Evolutionary conservation across 2,329 filamentous ascomycete species (phyloP).

Genomic region (Venturia oleaginea): DNA sequence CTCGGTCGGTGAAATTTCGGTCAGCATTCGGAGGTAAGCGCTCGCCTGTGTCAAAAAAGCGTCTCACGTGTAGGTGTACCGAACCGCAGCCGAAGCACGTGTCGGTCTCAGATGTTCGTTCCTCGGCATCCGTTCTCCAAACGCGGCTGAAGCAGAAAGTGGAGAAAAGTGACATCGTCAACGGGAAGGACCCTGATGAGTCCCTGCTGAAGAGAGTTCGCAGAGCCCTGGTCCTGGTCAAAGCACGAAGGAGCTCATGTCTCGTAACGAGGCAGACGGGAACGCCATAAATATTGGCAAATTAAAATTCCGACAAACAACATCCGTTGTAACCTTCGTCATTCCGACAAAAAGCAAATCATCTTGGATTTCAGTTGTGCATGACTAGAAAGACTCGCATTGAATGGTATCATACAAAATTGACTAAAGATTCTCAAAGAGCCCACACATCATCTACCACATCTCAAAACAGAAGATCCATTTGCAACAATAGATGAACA

Average conservation of each 20-base stretch:
- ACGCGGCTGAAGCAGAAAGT: too few relatives aligned
- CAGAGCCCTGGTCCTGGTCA: too few relatives aligned
- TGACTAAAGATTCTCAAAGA: background rate
- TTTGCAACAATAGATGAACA: background rate
- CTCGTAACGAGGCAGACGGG: background rate
- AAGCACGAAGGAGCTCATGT: background rate
- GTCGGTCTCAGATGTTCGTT: too few relatives aligned
- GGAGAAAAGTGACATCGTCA: too few relatives aligned
- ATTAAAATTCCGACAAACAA: background rate
- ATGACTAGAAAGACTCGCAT: background rate
- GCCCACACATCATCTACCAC: background rate
- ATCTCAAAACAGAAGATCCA: slow-evolving; percentile 1
- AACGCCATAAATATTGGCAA: background rate
- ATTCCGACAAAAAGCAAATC: background rate
- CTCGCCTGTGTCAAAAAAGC: background rate
- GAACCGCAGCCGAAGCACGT: too few relatives aligned
- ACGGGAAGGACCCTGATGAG: too few relatives aligned
- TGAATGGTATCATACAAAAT: slow-evolving; percentile 5
- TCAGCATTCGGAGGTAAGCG: background rate
- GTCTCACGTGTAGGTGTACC: too few relatives aligned
- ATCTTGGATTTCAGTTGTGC: background rate
- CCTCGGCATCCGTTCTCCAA: too few relatives aligned
- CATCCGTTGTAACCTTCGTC: background rate
- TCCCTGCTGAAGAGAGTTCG: too few relatives aligned
- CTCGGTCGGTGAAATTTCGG: background rate